A percentile compares a stretch with the other conserved stretches of the same genome.
Conservation (phyloP, 495 filamentous ascomycete species). For the Thermochaetoides thermophila region DNA sequence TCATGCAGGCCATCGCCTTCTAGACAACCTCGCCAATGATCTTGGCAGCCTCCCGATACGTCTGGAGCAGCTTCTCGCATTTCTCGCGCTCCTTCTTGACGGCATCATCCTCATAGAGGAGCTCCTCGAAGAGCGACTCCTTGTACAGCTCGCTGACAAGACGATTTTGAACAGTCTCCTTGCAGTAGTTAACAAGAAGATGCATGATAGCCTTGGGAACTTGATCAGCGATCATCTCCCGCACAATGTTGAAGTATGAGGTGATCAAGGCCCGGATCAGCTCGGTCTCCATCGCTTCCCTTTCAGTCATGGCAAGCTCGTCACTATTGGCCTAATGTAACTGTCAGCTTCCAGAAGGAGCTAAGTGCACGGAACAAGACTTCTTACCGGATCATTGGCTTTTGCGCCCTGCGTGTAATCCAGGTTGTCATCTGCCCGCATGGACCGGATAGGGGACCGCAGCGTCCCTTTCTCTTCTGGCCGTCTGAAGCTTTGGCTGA, state of each 20-base stretch:
- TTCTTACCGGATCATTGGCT: slow-evolving; percentile 41
- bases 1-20: neutral
- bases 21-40: slow-evolving; percentile 94
- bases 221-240: slow-evolving; percentile 92
- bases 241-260: slow-evolving; percentile 96
- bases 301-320: slow-evolving; percentile 81
- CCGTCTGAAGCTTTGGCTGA: slow-evolving; percentile 70
- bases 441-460: slow-evolving; percentile 20
- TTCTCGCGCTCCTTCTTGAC: slow-evolving; percentile 97
- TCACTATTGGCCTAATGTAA: slow-evolving; percentile 33
- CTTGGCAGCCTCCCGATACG: slow-evolving; percentile 92
- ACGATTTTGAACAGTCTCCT: slow-evolving; percentile 92
- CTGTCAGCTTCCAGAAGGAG: slow-evolving; percentile 1
- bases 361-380: neutral
- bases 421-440: slow-evolving; percentile 23
- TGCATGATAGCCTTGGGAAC: slow-evolving; percentile 99
- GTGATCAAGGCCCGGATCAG: slow-evolving; percentile 90
- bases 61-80: slow-evolving; percentile 85
- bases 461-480: slow-evolving; percentile 48
- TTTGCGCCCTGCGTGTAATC: slow-evolving; percentile 15
- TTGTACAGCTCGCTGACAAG: slow-evolving; percentile 92
- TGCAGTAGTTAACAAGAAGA: slow-evolving; percentile 92
- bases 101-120: slow-evolving; percentile 91
- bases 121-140: slow-evolving; percentile 80
- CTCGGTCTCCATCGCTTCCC: slow-evolving; percentile 93